Evolutionary conservation across 1,284 basidiomycete species (phyloP), one percentile per base, ranked within the genome.

Genomic region (Amylostereum areolatum): DNA sequence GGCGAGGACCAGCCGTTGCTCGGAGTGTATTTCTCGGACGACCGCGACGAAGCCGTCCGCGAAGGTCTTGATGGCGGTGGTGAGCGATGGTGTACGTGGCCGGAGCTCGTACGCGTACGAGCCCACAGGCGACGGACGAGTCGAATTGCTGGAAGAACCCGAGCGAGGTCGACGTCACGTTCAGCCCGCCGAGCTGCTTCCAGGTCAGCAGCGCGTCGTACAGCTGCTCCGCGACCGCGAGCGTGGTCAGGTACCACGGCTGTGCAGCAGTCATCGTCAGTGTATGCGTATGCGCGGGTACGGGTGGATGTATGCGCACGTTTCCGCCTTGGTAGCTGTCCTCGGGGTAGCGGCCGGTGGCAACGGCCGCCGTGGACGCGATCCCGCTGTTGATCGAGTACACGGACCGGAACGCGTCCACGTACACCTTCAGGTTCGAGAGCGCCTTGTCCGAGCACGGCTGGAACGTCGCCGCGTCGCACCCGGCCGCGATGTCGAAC

Each of bases 401-500:
- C 43, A 80, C 62, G 27, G 63, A 57, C 29, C 78, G 69, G 71
- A 81, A 81, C 0, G 75, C 66, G 53, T 81, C 73, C 48, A 78
- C 72, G 52, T 77, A 77, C 6, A 67, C 66, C 56, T 74, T 72
- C 39, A 78, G 65, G 55, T 73, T 80, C 0, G 77, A 69, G 35
- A 81, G 67, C 1, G 78, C 78, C 51, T 68, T 69, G 62, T 80
- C 77, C 0, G 79, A 81, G 57, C 79, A 81, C 2, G 80, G 80
- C 59, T 81, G 79, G 68, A 78, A 81, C 1, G 78, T 80, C 5
- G 57, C 58, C 0, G 68, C 57, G 48, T 79, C 77, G 55, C 78
- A 80, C n/a, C 72, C 76, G 1, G 80, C 75, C 24, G 65, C 57
- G 35, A 67, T 56, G 51, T 79, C 76, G 59, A 74, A 78, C 3